Evolutionary conservation across 2,329 filamentous ascomycete genomes (phyloP), one percentile per base, ranked within the genome.

Genomic region (Talaromyces sp.): DNA sequence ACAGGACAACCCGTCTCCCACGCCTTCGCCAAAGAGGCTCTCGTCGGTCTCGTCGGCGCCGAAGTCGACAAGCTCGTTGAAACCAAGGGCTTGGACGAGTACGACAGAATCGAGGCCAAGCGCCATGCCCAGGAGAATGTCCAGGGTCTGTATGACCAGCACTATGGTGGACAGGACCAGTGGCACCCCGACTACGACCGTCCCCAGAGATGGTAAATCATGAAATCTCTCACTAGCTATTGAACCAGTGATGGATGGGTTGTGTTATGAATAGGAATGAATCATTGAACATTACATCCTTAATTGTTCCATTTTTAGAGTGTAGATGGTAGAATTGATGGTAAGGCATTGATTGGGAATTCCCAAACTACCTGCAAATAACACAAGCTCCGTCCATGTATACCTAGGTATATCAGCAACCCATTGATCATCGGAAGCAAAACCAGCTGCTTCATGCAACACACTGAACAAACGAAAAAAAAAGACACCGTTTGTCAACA

Each of bases 31-130:
- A 94, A 94, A 82, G 91, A 93, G 80, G 76, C 90, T 52, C 78
- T 94, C 37, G 89, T 85, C 16, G 90, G 88, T 66, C 82, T 93
- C 64, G 90, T 89, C 33, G 90, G 86, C 57, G 89, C 86, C 67
- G 90, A 93, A 79, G 85, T 92, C 73, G 90, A 94, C 82, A 90
- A 88, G 79, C 84, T 93, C 37, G 84, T 86, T 71, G 91, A 90
- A 83, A 88, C 85, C 70, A 89, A 89, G 82, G 87, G 87, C n/a
- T 76, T 87, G 68, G 84, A 89, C 75, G 82, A 80, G 66, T 70
- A 84, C 66, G 86, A 89, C 78, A 77, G 79, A 67, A 82, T 87
- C 75, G 80, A 82, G 75, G 86, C 87, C 66, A 85, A 86, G 75
- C 79, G 82, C 69, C 83, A 87, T 65, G 87, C 87, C 62, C 82